These are phyloP conservation scores for Penicillium sp. DNA, from an alignment of 2,329 filamentous ascomycete species.

Conservation along the genomic window DNA sequence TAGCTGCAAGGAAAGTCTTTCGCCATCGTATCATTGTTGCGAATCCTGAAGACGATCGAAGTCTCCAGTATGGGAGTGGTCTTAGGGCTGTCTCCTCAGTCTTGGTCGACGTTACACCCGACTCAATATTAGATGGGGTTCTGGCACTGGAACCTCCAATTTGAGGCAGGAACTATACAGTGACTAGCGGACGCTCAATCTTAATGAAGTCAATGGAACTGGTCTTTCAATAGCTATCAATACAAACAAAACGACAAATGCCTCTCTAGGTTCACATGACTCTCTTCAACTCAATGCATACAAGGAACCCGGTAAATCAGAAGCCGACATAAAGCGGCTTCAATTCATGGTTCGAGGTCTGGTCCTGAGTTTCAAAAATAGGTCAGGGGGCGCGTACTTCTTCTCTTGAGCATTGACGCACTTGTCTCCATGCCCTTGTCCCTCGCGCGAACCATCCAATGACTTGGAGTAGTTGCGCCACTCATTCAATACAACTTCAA, in stretches of 20 bases:
- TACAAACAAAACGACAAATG: not conserved
- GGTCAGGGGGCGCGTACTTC: slow-evolving; percentile 27
- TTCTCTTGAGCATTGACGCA: slow-evolving; percentile 7
- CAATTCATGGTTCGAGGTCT: not conserved
- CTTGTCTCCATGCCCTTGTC: slow-evolving; percentile 18
- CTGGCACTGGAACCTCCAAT: slow-evolving; percentile 58
- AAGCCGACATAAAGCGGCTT: not conserved
- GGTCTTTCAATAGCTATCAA: not conserved
- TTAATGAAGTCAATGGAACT: not conserved
- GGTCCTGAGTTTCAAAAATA: slow-evolving; percentile 28
- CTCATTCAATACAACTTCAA: slow-evolving; percentile 57
- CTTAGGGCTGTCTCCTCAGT: slow-evolving; percentile 64
- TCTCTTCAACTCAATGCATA: not conserved
- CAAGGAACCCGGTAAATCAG: not conserved
- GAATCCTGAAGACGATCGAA: slow-evolving; percentile 70
- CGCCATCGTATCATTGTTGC: slow-evolving; percentile 76
- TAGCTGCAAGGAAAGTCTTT: slow-evolving; percentile 85
- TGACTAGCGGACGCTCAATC: not conserved
- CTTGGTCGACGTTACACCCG: slow-evolving; percentile 58
- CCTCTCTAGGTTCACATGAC: not conserved
- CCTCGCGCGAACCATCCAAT: slow-evolving; percentile 13
- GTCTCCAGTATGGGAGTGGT: slow-evolving; percentile 90
- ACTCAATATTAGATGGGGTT: slow-evolving; percentile 59
- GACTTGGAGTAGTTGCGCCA: slow-evolving; percentile 47
- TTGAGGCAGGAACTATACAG: slow-evolving; percentile 20